These are phyloP conservation scores for Phalaenopsis aphrodite DNA, from an alignment of 106 monocot genomes.

Conservation along the genomic window DNA sequence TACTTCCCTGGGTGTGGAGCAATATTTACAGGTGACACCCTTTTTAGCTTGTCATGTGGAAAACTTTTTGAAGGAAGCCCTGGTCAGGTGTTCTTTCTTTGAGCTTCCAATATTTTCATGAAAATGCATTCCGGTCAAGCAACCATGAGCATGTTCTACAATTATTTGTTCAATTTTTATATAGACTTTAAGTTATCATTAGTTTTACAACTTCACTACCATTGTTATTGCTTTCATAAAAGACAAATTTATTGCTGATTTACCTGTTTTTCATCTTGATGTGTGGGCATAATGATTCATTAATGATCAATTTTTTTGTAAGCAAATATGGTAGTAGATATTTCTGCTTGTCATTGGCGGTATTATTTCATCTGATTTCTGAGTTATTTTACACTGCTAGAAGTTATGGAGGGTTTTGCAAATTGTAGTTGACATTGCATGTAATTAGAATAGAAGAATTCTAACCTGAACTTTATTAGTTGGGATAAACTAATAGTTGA, in stretches of 20 bases:
- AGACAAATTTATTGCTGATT: neutral
- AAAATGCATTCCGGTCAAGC: neutral
- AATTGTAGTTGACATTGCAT: too few species aligned
- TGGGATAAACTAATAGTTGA: too few species aligned
- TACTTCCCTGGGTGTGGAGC: constrained; percentile 79
- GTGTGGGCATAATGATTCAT: too few species aligned
- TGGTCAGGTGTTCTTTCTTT: constrained; percentile 51
- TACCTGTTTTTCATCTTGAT: neutral
- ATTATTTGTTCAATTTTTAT: neutral
- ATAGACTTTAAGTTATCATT: neutral
- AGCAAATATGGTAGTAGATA: too few species aligned
- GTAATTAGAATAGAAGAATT: too few species aligned
- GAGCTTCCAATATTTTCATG: neutral
- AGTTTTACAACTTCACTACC: neutral
- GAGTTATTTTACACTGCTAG: too few species aligned
- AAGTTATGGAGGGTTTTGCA: too few species aligned
- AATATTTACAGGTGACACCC: constrained; percentile 88
- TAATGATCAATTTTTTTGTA: too few species aligned
- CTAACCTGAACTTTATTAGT: too few species aligned
- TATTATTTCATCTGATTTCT: too few species aligned
- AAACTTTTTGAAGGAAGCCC: constrained; percentile 94
- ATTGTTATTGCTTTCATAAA: neutral
- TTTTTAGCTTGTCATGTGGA: constrained; percentile 96
- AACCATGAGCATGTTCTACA: neutral
- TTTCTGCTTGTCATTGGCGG: too few species aligned